Percentiles rank a stretch among this genome's conserved stretches.
Conservation (phyloP, 2,329 filamentous ascomycete genomes). For the Microdochium nivale region DNA sequence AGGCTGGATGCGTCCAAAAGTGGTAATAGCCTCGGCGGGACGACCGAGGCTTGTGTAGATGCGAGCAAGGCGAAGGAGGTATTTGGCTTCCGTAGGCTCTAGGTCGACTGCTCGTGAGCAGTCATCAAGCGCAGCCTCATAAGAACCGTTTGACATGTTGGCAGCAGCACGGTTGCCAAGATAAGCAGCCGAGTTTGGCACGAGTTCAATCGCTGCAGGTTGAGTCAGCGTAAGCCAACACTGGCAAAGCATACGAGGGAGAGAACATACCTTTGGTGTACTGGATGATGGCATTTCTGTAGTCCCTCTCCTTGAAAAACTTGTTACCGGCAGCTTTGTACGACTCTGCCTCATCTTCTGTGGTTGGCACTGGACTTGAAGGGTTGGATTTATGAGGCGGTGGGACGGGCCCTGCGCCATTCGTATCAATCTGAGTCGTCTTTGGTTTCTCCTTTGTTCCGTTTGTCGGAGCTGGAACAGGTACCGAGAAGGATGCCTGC, state of each 20-base stretch:
- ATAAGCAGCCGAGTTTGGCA: constrained; percentile 80
- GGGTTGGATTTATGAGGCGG: constrained; percentile 64
- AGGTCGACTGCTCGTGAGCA: constrained; percentile 74
- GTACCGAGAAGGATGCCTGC: constrained; percentile 40
- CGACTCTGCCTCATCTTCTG: constrained; percentile 71
- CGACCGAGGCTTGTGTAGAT: constrained; percentile 83
- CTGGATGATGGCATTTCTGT: constrained; percentile 77
- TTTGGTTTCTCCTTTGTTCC: constrained; percentile 29
- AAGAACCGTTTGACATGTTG: constrained; percentile 80
- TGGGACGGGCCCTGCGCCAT: constrained; percentile 50
- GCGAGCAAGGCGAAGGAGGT: constrained; percentile 77
- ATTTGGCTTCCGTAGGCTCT: constrained; percentile 80
- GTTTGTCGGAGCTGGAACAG: constrained; percentile 37
- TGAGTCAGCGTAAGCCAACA: constrained; percentile 5
- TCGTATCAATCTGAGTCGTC: constrained; percentile 21
- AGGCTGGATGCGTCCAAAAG: constrained; percentile 73
- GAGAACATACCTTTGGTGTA: constrained; percentile 76
- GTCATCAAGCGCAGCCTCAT: constrained; percentile 74
- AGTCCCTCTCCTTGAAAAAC: constrained; percentile 93
- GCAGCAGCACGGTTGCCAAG: constrained; percentile 92
- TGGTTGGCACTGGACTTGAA: constrained; percentile 44
- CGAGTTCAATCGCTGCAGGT: constrained; percentile 74
- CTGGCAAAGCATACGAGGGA: constrained; percentile 2
- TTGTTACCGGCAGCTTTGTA: constrained; percentile 94
- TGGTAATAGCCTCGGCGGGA: constrained; percentile 76